Base-by-base conservation (phyloP, 257 asterid species). In the Solanum medicagineum region DNA sequence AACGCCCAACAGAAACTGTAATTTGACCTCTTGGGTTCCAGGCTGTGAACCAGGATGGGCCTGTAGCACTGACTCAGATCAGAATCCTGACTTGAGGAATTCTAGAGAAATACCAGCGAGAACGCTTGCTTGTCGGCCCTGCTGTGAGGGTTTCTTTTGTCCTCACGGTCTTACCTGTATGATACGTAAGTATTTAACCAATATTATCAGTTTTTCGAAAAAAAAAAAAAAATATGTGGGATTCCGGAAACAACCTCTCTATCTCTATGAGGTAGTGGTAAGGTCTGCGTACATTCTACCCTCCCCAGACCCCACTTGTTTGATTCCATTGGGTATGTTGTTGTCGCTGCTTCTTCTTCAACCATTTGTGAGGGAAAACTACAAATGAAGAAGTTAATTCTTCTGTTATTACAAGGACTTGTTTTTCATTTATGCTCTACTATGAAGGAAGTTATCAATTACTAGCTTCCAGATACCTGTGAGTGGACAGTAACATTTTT, bases 31-130 rank as follows among this genome's bases (percentile, higher is more conserved):
- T 4, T 97, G 99, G 98, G 86, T 90, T 47, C 26, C 95, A 19
- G 99, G 98, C 14, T 97, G 99, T 73, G 99, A 97, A 89, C 96
- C 99, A 3, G 99, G 99, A 40, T 97, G 99, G 99, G 90, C 98
- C 49, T 95, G 99, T 88, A 93, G 93, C 62, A 91, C 88, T 2
- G 91, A 81, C 59, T 80, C 66, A 73, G 90, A 90, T 56, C 85
- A 49, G 44, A 87, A 93, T 44, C 93, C 94, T 17, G 96, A 94
- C 89, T 87, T 93, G 13, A 89, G 92, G 80, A 90, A 96, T 81
- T 80, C 88, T 13, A 86, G 91, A 82, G 92, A 90, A 16, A 93
- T 94, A 24, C 99, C 98, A 2, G 19, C 36, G 0, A 91, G 98
- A 87, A 55, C 80, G 81, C 77, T 55, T 4, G 84, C 91, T 24